A percentile compares a stretch with the other conserved stretches of the same genome.
Evolutionary conservation across 2,329 filamentous ascomycete species (phyloP).

Genomic region (Pochonia chlamydosporia): DNA sequence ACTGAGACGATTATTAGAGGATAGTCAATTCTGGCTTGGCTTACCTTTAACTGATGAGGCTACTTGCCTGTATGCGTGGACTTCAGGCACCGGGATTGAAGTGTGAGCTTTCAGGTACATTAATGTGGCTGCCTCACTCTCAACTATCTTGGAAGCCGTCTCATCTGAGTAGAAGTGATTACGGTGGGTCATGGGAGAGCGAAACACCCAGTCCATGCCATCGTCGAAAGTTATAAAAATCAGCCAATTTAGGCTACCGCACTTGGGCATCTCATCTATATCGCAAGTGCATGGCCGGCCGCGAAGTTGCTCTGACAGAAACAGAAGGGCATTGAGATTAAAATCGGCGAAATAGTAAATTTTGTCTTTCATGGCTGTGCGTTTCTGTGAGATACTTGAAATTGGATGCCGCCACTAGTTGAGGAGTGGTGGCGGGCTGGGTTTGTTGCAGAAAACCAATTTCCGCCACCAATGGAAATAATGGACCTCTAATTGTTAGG

Average conservation of each 20-base stretch:
- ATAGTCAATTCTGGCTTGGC: no score
- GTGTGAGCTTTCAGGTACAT: slow-evolving; percentile 11
- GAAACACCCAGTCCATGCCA: slow-evolving; percentile 15
- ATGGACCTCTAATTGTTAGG: no score
- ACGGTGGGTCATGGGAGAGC: slow-evolving; percentile 8
- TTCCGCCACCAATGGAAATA: no score
- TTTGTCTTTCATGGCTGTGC: no score
- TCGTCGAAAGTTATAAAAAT: slow-evolving; percentile 17
- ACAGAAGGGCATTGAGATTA: slow-evolving; percentile 13
- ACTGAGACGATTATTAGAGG: no score
- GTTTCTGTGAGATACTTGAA: no score
- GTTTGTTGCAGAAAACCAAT: no score
- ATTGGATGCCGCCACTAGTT: no score
- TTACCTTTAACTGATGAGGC: no score
- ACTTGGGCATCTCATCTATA: slow-evolving; percentile 8
- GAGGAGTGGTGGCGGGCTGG: no score
- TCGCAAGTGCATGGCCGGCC: slow-evolving; percentile 14
- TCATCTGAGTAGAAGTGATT: slow-evolving; percentile 7
- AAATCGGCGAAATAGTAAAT: slow-evolving; percentile 8
- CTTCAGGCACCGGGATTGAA: slow-evolving; percentile 13
- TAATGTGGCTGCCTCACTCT: slow-evolving; percentile 16
- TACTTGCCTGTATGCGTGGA: slow-evolving; percentile 16
- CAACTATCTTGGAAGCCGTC: slow-evolving; percentile 12
- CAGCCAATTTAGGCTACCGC: slow-evolving; percentile 15
- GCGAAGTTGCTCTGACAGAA: slow-evolving; percentile 10